Percentiles rank a stretch among this genome's conserved stretches.
Conservation (phyloP, 305 asterid species). For the Vinca major region DNA sequence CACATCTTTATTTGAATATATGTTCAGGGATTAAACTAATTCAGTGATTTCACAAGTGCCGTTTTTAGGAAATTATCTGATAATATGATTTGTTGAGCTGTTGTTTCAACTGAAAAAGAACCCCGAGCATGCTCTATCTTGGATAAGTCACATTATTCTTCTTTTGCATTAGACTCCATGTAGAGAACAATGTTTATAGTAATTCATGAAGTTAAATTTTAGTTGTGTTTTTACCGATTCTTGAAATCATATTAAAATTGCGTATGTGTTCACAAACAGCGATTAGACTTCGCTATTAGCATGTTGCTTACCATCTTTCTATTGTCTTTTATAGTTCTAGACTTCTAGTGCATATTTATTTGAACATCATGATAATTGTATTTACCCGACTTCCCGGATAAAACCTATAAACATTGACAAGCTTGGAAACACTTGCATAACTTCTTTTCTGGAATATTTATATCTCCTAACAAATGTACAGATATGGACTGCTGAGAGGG, state of each 20-base stretch:
- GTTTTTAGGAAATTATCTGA: neutral
- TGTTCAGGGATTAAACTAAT: no score
- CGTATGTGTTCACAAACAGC: neutral
- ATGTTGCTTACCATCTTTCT: neutral
- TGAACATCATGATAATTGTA: neutral
- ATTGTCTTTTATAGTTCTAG: neutral
- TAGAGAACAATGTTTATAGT: neutral
- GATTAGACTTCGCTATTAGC: neutral
- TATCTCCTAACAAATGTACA: constrained; percentile 15
- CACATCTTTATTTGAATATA: neutral
- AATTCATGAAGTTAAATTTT: neutral
- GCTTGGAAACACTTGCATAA: neutral
- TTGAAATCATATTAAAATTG: neutral
- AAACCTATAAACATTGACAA: neutral
- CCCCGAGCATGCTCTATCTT: neutral
- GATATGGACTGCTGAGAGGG: constrained; percentile 84
- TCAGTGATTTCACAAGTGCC: neutral
- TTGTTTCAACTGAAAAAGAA: neutral
- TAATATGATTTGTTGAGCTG: neutral
- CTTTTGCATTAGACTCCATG: neutral
- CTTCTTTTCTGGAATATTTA: neutral
- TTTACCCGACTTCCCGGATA: neutral
- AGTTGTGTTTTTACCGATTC: neutral
- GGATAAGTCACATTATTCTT: neutral
- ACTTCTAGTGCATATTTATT: neutral